These are phyloP conservation scores for Vaccinium darrowii DNA, from an alignment of 148 eudicot genomes.

Conservation along the genomic window DNA sequence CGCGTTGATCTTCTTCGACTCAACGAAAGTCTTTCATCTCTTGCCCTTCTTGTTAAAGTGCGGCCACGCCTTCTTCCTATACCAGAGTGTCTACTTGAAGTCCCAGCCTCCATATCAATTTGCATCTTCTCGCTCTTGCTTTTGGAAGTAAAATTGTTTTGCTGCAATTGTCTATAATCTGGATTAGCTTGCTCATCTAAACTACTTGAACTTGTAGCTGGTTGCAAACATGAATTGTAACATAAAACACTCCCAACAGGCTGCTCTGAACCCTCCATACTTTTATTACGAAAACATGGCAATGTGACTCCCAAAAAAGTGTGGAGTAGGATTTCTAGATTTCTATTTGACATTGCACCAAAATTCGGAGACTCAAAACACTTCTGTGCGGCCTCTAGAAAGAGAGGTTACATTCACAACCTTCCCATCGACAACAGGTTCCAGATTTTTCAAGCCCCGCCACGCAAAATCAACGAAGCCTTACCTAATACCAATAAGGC, in stretches of 20 bases:
- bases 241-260: conserved; percentile 40
- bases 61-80: no score
- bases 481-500: conserved; percentile 48
- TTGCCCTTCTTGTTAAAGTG: no score
- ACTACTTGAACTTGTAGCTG: no score
- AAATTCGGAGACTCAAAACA: conserved; percentile 78
- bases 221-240: no score
- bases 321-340: conserved; percentile 75
- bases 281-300: conserved; percentile 89
- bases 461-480: conserved; percentile 58
- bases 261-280: conserved; percentile 63
- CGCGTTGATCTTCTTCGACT: no score
- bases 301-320: conserved; percentile 74
- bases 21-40: no score
- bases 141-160: no score
- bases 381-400: conserved; percentile 73
- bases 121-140: no score
- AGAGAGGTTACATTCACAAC: conserved; percentile 76
- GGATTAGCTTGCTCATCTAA: no score
- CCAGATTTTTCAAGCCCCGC: conserved; percentile 65
- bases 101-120: no score
- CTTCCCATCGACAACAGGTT: conserved; percentile 58
- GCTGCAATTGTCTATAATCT: no score
- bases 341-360: conserved; percentile 60
- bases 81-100: no score